phyloP scores from a whole-genome alignment of 176 grass and related monocot genomes.

The Carex myosuroides region DNA sequence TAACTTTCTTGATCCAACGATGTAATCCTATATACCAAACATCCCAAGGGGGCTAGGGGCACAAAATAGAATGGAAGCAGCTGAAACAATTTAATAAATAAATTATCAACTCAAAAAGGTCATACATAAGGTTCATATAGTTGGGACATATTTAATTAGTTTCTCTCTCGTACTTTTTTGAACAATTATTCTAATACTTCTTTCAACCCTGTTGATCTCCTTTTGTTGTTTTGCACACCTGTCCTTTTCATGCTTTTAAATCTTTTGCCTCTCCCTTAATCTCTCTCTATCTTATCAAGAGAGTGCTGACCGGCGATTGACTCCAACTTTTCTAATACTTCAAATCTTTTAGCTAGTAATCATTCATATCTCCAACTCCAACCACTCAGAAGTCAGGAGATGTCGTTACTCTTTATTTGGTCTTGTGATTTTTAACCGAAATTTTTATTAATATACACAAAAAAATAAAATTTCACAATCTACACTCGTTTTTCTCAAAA shows the following conservation, averaged over 20 bases:
- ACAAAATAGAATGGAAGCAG: background rate
- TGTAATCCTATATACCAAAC: too few relatives aligned
- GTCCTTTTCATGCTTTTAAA: slow-evolving; percentile 4
- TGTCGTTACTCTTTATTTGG: background rate
- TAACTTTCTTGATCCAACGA: too few relatives aligned
- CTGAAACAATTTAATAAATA: background rate
- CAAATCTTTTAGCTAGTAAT: background rate
- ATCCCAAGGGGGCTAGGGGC: too few relatives aligned
- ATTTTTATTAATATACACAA: too few relatives aligned
- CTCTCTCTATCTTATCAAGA: slow-evolving; percentile 13
- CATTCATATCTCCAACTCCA: background rate
- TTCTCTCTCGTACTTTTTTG: slow-evolving; percentile 29
- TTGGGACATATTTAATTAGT: slow-evolving; percentile 7
- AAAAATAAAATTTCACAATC: too few relatives aligned
- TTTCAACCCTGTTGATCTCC: background rate
- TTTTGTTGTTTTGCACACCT: slow-evolving; percentile 2
- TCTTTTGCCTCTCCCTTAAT: background rate
- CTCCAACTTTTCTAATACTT: background rate
- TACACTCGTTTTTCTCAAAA: too few relatives aligned
- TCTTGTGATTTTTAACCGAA: background rate
- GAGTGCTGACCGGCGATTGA: slow-evolving; percentile 8
- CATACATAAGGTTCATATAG: slow-evolving; percentile 12
- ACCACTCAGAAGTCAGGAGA: background rate
- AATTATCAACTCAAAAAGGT: slow-evolving; percentile 19
- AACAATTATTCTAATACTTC: slow-evolving; percentile 13